Evolutionary conservation across 2,329 filamentous ascomycete genomes (phyloP).

Genomic region (Cadophora gregata): DNA sequence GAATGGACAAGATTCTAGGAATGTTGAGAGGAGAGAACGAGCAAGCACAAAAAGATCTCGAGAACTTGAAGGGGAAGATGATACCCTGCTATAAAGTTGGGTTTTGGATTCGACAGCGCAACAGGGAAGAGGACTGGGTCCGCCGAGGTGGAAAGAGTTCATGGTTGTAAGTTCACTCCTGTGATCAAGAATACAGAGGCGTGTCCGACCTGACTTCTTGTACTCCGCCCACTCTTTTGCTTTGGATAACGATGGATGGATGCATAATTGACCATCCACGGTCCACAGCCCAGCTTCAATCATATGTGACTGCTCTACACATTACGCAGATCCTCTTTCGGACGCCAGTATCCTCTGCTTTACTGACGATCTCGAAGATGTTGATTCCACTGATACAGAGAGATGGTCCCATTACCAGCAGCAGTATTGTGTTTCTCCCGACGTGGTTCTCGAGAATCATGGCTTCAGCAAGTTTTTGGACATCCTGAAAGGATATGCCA

Average conservation of each 20-base stretch:
- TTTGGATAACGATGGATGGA: no score
- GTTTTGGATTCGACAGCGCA: conserved; percentile 13
- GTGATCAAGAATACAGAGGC: no score
- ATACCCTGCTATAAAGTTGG: conserved; percentile 14
- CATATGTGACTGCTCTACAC: conserved; percentile 8
- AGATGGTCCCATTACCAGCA: conserved; percentile 11
- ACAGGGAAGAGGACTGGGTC: conserved; percentile 6
- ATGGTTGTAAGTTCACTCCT: background rate
- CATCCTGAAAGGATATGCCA: background rate
- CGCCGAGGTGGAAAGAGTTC: conserved; percentile 1
- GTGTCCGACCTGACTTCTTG: no score
- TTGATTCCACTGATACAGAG: background rate
- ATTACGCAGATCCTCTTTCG: conserved; percentile 9
- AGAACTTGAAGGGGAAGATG: background rate
- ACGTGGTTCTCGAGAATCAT: background rate
- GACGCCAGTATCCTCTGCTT: conserved; percentile 15
- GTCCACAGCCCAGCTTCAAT: background rate
- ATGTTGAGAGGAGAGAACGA: background rate
- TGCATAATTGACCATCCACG: background rate
- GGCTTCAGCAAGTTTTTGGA: conserved; percentile 4
- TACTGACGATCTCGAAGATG: background rate
- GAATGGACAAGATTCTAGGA: background rate
- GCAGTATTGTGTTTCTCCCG: background rate
- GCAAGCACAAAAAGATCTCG: background rate
- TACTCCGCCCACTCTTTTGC: no score